phyloP scores from a whole-genome alignment of 805 yeast species.

The Sugiyamaella qingdaonensis region DNA sequence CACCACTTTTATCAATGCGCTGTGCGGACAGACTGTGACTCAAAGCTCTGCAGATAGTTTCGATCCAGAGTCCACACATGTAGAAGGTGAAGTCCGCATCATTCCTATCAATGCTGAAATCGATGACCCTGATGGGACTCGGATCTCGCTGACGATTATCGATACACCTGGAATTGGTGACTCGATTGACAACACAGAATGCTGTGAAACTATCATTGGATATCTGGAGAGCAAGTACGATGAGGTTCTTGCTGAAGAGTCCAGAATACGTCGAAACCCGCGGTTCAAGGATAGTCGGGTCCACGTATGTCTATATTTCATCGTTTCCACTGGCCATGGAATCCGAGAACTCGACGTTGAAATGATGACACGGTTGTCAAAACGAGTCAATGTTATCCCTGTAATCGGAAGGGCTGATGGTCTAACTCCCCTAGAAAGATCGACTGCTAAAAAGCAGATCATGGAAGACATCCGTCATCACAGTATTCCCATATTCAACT shows the following conservation, averaged over 20 bases:
- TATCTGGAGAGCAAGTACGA: slow-evolving; percentile 71
- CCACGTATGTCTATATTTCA: slow-evolving; percentile 73
- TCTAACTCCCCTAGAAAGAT: slow-evolving; percentile 61
- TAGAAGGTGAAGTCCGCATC: slow-evolving; percentile 21
- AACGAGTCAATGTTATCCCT: slow-evolving; percentile 78
- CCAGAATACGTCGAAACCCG: slow-evolving; percentile 68
- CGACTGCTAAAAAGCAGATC: slow-evolving; percentile 49
- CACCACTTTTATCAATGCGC: slow-evolving; percentile 64
- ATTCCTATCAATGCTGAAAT: slow-evolving; percentile 44
- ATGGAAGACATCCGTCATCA: slow-evolving; percentile 53
- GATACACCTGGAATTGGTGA: slow-evolving; percentile 66
- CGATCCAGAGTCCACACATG: slow-evolving; percentile 35
- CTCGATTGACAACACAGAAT: slow-evolving; percentile 57
- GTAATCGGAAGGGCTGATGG: slow-evolving; percentile 78
- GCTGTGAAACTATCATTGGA: slow-evolving; percentile 47
- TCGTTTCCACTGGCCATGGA: slow-evolving; percentile 56
- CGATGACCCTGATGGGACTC: slow-evolving; percentile 49
- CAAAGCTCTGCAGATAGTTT: slow-evolving; percentile 22
- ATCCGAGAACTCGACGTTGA: slow-evolving; percentile 67
- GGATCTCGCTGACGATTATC: slow-evolving; percentile 51
- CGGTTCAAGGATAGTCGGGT: slow-evolving; percentile 68
- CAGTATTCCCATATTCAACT: slow-evolving; percentile 65
- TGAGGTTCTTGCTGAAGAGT: slow-evolving; percentile 66
- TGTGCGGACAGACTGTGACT: slow-evolving; percentile 50
- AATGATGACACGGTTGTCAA: slow-evolving; percentile 63